These are phyloP conservation scores for Trametes sanguinea DNA, from an alignment of 768 basidiomycete species.

Conservation along the genomic window DNA sequence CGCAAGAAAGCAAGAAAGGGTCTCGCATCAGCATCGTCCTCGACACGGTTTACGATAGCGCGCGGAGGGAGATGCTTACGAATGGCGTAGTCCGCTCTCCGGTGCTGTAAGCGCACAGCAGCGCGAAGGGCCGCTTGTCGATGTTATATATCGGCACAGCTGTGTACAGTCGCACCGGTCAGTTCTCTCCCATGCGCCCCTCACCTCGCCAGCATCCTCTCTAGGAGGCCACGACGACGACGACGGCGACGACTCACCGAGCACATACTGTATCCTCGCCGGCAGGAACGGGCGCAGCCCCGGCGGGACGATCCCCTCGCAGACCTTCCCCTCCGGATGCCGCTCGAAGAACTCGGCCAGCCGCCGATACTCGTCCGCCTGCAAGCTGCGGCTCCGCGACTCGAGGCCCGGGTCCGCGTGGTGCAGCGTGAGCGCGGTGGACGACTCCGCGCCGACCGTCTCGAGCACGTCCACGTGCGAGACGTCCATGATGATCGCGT, in stretches of 20 bases:
- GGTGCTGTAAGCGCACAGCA: slow-evolving; percentile 90
- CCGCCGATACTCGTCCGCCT: slow-evolving; percentile 70
- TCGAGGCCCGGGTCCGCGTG: slow-evolving; percentile 59
- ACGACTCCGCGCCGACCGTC: slow-evolving; percentile 58
- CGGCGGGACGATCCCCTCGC: slow-evolving; percentile 83
- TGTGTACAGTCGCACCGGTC: slow-evolving; percentile 31
- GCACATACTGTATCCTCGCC: slow-evolving; percentile 77
- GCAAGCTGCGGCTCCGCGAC: slow-evolving; percentile 49
- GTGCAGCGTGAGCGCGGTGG: slow-evolving; percentile 70
- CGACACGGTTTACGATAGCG: not conserved
- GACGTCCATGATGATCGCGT: slow-evolving; percentile 90
- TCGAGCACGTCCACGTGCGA: slow-evolving; percentile 89
- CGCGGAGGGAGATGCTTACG: slow-evolving; percentile 43
- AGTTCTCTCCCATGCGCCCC: not conserved
- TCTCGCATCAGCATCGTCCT: not conserved
- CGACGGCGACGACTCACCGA: slow-evolving; percentile 55
- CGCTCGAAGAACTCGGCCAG: slow-evolving; percentile 77
- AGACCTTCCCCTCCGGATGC: slow-evolving; percentile 84
- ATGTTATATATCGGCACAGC: slow-evolving; percentile 93
- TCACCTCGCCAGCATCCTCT: too few species aligned
- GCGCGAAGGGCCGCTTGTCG: slow-evolving; percentile 87
- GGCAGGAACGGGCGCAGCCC: slow-evolving; percentile 84
- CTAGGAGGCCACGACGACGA: too few species aligned
- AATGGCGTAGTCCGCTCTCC: slow-evolving; percentile 79
- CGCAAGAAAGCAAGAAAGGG: not conserved